phyloP scores from a whole-genome alignment of 2,329 filamentous ascomycete species.

The Hypoxylon sp. region DNA sequence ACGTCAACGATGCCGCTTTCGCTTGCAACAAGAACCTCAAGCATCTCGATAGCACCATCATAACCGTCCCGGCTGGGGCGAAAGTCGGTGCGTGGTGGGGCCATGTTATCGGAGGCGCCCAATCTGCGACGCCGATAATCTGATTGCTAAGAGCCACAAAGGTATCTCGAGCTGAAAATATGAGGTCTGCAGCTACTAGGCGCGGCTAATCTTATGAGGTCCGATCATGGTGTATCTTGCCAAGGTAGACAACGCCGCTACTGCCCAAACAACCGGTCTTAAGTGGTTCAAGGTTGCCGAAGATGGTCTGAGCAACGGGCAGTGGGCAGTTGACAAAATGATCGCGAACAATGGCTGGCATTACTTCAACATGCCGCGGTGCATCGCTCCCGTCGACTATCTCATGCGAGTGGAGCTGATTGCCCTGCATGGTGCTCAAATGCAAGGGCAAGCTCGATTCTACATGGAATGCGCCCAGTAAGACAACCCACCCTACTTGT shows the following conservation, averaged over 20 bases:
- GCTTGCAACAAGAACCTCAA: conserved; percentile 61
- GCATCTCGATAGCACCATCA: conserved; percentile 56
- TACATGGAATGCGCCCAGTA: conserved; percentile 56
- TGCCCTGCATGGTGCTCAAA: conserved; percentile 56
- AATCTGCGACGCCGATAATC: conserved; percentile 61
- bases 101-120: conserved; percentile 64
- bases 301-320: conserved; percentile 53
- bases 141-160: conserved; percentile 63
- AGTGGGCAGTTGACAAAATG: conserved; percentile 65
- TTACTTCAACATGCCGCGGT: conserved; percentile 57
- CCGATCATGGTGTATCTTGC: conserved; percentile 64
- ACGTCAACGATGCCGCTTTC: conserved; percentile 60
- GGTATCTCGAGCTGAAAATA: conserved; percentile 47
- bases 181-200: not conserved
- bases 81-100: conserved; percentile 63
- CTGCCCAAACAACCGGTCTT: conserved; percentile 54
- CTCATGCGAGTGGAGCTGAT: conserved; percentile 59
- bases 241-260: conserved; percentile 62
- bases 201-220: conserved; percentile 51
- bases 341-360: conserved; percentile 61
- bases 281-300: conserved; percentile 68
- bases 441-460: conserved; percentile 55
- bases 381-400: conserved; percentile 58
- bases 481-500: conserved; percentile 8
- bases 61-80: conserved; percentile 62